These are phyloP conservation scores for Kodamaea lidongshanica DNA, from an alignment of 805 yeast species.

Conservation along the genomic window DNA sequence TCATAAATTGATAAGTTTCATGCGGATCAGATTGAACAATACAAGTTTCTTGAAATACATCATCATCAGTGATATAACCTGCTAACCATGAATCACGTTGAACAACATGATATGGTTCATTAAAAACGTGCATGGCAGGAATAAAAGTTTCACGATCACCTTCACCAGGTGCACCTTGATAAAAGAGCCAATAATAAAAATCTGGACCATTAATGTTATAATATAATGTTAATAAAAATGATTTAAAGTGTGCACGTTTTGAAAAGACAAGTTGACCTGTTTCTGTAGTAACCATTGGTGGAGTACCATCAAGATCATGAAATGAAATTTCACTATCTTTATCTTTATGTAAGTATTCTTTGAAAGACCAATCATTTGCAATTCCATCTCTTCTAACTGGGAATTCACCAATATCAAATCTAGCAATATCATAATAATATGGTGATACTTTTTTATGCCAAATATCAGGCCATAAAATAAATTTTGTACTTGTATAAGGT, in stretches of 20 bases:
- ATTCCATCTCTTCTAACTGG: constrained; percentile 24
- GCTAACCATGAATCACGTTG: constrained; percentile 17
- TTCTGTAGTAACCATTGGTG: constrained; percentile 25
- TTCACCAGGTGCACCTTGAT: constrained; percentile 29
- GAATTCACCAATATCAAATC: constrained; percentile 24
- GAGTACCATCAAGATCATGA: constrained; percentile 31
- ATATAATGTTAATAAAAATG: constrained; percentile 27
- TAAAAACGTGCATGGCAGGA: constrained; percentile 33
- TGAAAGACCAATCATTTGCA: constrained; percentile 20
- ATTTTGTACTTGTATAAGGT: constrained; percentile 21
- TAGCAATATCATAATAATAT: constrained; percentile 26
- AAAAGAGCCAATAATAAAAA: constrained; percentile 25
- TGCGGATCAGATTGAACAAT: constrained; percentile 20
- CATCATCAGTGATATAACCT: constrained; percentile 11
- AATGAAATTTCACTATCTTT: constrained; percentile 15
- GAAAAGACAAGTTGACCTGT: constrained; percentile 33
- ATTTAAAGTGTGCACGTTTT: constrained; percentile 26
- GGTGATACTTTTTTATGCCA: constrained; percentile 32
- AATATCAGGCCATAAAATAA: constrained; percentile 32
- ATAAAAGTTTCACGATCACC: constrained; percentile 35
- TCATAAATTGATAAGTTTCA: constrained; percentile 9
- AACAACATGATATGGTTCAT: constrained; percentile 29
- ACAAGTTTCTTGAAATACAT: constrained; percentile 17
- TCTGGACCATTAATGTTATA: constrained; percentile 28
- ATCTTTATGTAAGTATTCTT: constrained; percentile 16